phyloP scores from a whole-genome alignment of 1,284 basidiomycete genomes.

The Ceratorhiza oryzae-sativae region DNA sequence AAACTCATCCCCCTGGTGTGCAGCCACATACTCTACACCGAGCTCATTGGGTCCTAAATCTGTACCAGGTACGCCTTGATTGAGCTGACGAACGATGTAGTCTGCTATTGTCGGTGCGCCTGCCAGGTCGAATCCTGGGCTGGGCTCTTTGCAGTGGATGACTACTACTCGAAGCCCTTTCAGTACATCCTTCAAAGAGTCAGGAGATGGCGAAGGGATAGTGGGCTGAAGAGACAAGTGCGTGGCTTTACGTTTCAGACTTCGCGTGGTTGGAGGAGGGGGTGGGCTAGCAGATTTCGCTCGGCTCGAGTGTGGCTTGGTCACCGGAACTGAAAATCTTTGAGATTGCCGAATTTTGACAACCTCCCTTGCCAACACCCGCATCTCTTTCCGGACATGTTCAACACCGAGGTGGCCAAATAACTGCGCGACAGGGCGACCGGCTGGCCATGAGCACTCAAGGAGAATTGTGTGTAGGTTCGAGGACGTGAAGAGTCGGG shows the following conservation, averaged over 20 bases:
- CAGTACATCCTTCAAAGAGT: slow-evolving; percentile 58
- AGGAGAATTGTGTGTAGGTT: slow-evolving; percentile 74
- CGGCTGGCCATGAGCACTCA: slow-evolving; percentile 81
- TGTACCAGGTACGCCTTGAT: slow-evolving; percentile 46
- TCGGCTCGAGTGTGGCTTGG: neutral
- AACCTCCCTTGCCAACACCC: slow-evolving; percentile 68
- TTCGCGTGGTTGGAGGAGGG: slow-evolving; percentile 9
- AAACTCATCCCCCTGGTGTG: slow-evolving; percentile 75
- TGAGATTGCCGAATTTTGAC: slow-evolving; percentile 45
- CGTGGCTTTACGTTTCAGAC: slow-evolving; percentile 16
- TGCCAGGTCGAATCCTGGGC: slow-evolving; percentile 50
- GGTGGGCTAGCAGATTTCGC: neutral
- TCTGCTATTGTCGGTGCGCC: slow-evolving; percentile 53
- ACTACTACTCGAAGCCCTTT: slow-evolving; percentile 69
- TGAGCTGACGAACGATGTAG: slow-evolving; percentile 40
- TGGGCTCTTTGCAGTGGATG: slow-evolving; percentile 81
- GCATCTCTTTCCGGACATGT: slow-evolving; percentile 72
- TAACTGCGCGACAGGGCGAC: slow-evolving; percentile 64
- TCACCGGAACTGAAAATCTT: neutral
- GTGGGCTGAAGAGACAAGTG: slow-evolving; percentile 49
- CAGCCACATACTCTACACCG: slow-evolving; percentile 68
- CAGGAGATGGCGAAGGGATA: slow-evolving; percentile 41
- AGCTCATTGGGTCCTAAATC: slow-evolving; percentile 54
- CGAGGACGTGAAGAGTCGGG: neutral
- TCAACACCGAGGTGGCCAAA: slow-evolving; percentile 81